phyloP scores from a whole-genome alignment of 2,329 filamentous ascomycete species.

The Fusarium devonianum region DNA sequence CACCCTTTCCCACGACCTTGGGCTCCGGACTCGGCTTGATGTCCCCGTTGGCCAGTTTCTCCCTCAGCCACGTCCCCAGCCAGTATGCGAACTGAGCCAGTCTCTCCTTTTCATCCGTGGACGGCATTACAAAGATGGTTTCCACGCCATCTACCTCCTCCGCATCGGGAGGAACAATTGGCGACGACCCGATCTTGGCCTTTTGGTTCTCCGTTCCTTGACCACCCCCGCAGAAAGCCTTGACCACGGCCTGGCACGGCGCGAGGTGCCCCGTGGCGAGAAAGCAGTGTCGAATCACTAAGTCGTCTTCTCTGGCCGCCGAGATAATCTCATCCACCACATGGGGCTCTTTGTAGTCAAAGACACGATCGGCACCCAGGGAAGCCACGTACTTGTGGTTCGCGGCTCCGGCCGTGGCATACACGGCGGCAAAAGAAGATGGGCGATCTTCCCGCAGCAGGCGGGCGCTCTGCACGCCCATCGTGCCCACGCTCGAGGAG shows the following conservation, averaged over 20 bases:
- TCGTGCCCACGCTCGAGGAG: conserved; percentile 54
- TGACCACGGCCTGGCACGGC: conserved; percentile 48
- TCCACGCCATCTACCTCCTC: conserved; percentile 46
- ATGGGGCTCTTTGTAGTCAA: conserved; percentile 49
- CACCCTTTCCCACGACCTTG: conserved; percentile 47
- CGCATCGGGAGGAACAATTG: conserved; percentile 42
- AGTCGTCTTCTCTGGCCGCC: conserved; percentile 46
- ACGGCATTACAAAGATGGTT: conserved; percentile 49
- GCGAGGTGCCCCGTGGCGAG: conserved; percentile 49
- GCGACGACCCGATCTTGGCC: conserved; percentile 50
- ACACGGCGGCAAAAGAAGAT: conserved; percentile 49
- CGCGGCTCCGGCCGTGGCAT: conserved; percentile 48
- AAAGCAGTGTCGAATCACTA: conserved; percentile 51
- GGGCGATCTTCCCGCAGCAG: conserved; percentile 45
- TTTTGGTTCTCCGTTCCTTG: neutral
- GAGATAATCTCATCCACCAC: conserved; percentile 46
- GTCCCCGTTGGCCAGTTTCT: conserved; percentile 42
- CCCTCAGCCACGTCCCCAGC: conserved; percentile 49
- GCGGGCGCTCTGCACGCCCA: conserved; percentile 52
- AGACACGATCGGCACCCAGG: conserved; percentile 50
- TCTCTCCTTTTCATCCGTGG: conserved; percentile 45
- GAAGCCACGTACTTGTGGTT: conserved; percentile 47
- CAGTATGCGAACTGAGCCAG: conserved; percentile 50
- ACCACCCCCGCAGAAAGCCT: conserved; percentile 39
- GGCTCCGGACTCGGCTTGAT: conserved; percentile 51